These are phyloP conservation scores for Metschnikowia peoriensis DNA, from an alignment of 805 yeast species.

Conservation along the genomic window DNA sequence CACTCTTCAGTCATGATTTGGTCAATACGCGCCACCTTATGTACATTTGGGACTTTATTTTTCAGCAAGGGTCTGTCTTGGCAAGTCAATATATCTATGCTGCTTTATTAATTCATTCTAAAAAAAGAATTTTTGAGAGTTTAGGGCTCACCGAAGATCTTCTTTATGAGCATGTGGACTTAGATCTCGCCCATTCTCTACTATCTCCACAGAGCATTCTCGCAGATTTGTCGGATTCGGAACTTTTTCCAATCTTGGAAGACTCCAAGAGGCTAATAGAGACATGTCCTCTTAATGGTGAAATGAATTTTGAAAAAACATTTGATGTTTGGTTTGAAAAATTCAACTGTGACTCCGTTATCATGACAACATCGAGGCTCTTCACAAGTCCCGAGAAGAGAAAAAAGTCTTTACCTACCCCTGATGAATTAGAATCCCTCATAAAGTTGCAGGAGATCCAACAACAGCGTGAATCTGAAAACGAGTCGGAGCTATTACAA, in stretches of 20 bases:
- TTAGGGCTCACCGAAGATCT: conserved; percentile 16
- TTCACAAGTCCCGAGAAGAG: neutral
- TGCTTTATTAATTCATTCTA: conserved; percentile 48
- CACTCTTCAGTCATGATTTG: conserved; percentile 74
- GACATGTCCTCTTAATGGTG: conserved; percentile 21
- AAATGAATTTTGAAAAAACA: conserved; percentile 22
- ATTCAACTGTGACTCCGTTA: conserved; percentile 33
- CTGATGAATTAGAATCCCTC: conserved; percentile 9
- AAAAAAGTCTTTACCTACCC: neutral
- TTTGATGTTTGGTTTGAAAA: conserved; percentile 35
- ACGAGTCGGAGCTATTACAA: conserved; percentile 27
- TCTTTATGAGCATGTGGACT: conserved; percentile 22
- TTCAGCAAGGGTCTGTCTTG: conserved; percentile 55
- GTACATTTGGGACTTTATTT: conserved; percentile 65
- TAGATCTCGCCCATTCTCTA: conserved; percentile 34
- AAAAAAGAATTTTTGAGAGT: conserved; percentile 39
- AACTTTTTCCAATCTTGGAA: conserved; percentile 26
- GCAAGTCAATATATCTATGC: conserved; percentile 61
- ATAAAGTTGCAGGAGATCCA: conserved; percentile 33
- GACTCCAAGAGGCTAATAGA: conserved; percentile 27
- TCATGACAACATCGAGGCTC: conserved; percentile 30
- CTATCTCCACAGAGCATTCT: conserved; percentile 34
- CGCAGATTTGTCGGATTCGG: conserved; percentile 26
- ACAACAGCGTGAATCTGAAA: conserved; percentile 24
- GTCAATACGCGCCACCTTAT: conserved; percentile 49